A percentile compares a stretch with the other conserved stretches of the same genome.
Conservation (phyloP, 371 early-diverging fungal genomes). For the Astathelohania contejeani region DNA sequence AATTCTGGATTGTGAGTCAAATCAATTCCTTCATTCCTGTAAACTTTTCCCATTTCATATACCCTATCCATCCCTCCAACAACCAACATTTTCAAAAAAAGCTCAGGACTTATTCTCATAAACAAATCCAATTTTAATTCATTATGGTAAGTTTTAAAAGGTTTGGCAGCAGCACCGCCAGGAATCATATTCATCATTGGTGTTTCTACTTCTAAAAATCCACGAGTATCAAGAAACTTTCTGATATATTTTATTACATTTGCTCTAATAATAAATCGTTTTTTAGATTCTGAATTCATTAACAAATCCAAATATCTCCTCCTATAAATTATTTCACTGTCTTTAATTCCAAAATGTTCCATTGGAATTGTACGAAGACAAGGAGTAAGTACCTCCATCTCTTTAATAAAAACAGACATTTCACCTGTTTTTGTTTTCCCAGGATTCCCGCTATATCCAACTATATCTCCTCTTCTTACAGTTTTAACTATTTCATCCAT, state of each 20-base stretch:
- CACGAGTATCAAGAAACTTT: conserved; percentile 70
- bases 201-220: conserved; percentile 98
- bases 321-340: conserved; percentile 80
- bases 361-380: conserved; percentile 90
- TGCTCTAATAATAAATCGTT: conserved; percentile 73
- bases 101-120: conserved; percentile 94
- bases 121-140: conserved; percentile 91
- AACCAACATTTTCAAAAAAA: conserved; percentile 87
- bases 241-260: conserved; percentile 82
- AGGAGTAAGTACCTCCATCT: conserved; percentile 69
- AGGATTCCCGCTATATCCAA: conserved; percentile 77
- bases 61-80: conserved; percentile 97
- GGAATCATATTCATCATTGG: conserved; percentile 98
- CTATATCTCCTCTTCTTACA: conserved; percentile 87
- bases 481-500: conserved; percentile 4
- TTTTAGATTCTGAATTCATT: conserved; percentile 80
- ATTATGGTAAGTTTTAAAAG: conserved; percentile 96
- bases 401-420: conserved; percentile 75
- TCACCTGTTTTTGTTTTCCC: conserved; percentile 86
- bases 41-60: conserved; percentile 95
- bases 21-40: conserved; percentile 98
- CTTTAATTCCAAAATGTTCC: conserved; percentile 78
- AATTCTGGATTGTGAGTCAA: conserved; percentile 99
- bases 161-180: conserved; percentile 97
- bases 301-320: conserved; percentile 94